Evolutionary conservation across 2,329 filamentous ascomycete genomes (phyloP), one percentile per base, ranked within the genome.

Genomic region (Monosporascus cannonballus): DNA sequence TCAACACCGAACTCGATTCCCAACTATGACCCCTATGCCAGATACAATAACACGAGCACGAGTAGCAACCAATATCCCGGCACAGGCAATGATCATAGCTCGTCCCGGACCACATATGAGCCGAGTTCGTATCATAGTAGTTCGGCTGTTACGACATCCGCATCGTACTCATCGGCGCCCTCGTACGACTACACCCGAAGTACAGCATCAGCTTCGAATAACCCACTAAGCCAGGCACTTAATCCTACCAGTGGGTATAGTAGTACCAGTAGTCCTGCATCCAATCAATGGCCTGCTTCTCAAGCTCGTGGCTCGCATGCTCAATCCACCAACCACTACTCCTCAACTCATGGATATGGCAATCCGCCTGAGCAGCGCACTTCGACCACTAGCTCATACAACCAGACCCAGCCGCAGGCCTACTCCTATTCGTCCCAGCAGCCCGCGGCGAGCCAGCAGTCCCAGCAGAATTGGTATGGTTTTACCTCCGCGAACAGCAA

Each of bases 401-500:
- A 68, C 41, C 59, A 61, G 41, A 63, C 59, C 25, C 69, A 70
- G 48, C 47, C 57, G 4, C 64, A 66, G 42, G 58, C 66, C 37
- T 64, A 64, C 8, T 62, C 65, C 1, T 70, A 67, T 49, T 41
- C 61, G 34, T 52, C 65, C 15, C 63, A 64, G 38, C 64, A 67
- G 47, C 55, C 49, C 24, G 56, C 51, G 56, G 59, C 59, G 50
- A 54, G 48, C 45, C 65, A 65, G 38, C 66, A 65, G 46, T 55
- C 61, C 11, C 64, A 68, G 20, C 64, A 67, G 49, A 61, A 58
- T 27, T 72, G 70, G 70, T 71, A 71, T 52, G 62, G 64, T 6
- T 67, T 71, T 49, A 48, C 57, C 7, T 47, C 61, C 38, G 56
- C 60, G 6, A 63, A 61, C 45, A 62, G 46, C 51, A 60, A 44